These are phyloP conservation scores for Hirsutella minnesotensis DNA, from an alignment of 2,329 filamentous ascomycete species.

Conservation along the genomic window DNA sequence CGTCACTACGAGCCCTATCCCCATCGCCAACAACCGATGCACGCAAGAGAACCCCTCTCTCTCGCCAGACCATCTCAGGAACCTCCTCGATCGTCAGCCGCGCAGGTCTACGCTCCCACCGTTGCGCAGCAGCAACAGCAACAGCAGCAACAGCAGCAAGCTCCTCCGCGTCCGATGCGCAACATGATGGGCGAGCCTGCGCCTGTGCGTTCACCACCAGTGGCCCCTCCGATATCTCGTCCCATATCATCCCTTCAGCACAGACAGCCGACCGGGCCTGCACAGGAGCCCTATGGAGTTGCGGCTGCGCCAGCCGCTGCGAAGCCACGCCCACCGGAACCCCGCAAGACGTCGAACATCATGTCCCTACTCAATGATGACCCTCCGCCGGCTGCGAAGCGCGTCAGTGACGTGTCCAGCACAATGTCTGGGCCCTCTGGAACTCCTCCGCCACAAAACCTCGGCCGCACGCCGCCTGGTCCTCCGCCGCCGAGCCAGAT, in stretches of 20 bases:
- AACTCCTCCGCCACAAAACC: conserved; percentile 37
- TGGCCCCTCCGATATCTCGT: conserved; percentile 23
- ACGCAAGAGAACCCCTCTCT: conserved; percentile 28
- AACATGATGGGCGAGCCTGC: conserved; percentile 27
- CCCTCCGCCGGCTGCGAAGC: conserved; percentile 36
- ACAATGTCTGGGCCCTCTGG: conserved; percentile 28
- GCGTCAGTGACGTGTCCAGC: conserved; percentile 34
- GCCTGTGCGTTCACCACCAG: conserved; percentile 24
- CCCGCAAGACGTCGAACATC: conserved; percentile 49
- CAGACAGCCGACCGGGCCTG: conserved; percentile 17
- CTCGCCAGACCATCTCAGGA: conserved; percentile 29
- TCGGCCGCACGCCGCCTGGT: conserved; percentile 28
- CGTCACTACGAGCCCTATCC: conserved; percentile 34
- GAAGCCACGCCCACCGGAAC: conserved; percentile 31
- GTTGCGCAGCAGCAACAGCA: conserved; percentile 14
- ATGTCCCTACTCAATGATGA: conserved; percentile 54
- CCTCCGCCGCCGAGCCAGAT: conserved; percentile 27
- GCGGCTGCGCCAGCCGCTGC: conserved; percentile 16
- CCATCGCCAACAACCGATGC: conserved; percentile 26
- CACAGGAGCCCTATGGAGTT: conserved; percentile 18
- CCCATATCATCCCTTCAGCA: conserved; percentile 26
- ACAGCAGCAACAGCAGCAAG: conserved; percentile 1
- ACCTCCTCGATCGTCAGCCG: conserved; percentile 25
- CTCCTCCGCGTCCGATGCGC: conserved; percentile 26
- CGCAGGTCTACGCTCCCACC: conserved; percentile 17